Conservation (phyloP, 345 rosid species). For the Limnanthes douglasii region DNA sequence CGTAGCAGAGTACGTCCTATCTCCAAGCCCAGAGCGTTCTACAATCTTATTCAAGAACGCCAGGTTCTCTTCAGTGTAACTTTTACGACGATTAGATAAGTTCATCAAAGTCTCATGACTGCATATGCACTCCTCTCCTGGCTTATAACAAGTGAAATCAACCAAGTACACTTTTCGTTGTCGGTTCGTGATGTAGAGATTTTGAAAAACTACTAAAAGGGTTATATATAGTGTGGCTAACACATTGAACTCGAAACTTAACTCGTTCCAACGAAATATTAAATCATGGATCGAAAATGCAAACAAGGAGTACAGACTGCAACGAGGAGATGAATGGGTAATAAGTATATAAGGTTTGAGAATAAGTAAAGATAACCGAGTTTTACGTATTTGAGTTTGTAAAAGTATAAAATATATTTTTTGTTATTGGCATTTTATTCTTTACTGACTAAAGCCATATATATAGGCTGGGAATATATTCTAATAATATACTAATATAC, state of each 20-base stretch:
- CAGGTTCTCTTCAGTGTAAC: slow-evolving; percentile 53
- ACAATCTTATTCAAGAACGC: slow-evolving; percentile 68
- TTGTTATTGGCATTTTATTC: no score
- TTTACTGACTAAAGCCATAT: no score
- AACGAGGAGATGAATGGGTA: no score
- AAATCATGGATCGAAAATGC: slow-evolving; percentile 31
- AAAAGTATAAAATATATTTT: no score
- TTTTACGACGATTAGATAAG: slow-evolving; percentile 35
- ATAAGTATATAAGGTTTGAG: slow-evolving; percentile 34
- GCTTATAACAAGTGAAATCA: slow-evolving; percentile 63
- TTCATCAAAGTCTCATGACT: slow-evolving; percentile 43
- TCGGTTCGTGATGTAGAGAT: slow-evolving; percentile 55
- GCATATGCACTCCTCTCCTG: slow-evolving; percentile 42
- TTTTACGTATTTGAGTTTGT: slow-evolving; percentile 65
- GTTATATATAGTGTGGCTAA: slow-evolving; percentile 33
- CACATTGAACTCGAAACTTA: slow-evolving; percentile 44
- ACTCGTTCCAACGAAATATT: slow-evolving; percentile 40
- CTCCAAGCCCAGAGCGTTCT: slow-evolving; percentile 74
- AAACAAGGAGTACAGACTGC: slow-evolving; percentile 35
- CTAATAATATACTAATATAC: no score
- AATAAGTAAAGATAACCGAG: slow-evolving; percentile 58
- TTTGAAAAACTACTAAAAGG: slow-evolving; percentile 31
- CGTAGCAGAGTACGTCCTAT: slow-evolving; percentile 68
- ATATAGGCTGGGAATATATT: no score
- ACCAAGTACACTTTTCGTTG: slow-evolving; percentile 58